Evolutionary conservation across 495 filamentous ascomycete genomes (phyloP).

Genomic region (Tuber calosporum): DNA sequence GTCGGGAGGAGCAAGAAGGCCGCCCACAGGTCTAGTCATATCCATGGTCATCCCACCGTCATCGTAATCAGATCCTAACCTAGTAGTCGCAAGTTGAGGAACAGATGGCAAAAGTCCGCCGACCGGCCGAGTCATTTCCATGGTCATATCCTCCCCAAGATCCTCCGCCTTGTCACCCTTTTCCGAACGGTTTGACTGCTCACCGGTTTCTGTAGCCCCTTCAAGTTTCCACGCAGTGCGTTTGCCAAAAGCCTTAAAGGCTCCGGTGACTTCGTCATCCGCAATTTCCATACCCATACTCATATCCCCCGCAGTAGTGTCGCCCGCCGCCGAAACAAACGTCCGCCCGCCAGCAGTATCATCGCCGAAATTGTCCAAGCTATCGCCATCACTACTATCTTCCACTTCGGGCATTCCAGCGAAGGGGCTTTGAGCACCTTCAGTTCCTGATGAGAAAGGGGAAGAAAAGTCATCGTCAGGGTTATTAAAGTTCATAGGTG

Average conservation of each 20-base stretch:
- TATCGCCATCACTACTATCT: constrained; percentile 50
- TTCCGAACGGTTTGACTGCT: background rate
- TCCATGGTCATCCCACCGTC: constrained; percentile 50
- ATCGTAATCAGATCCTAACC: constrained; percentile 55
- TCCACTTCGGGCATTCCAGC: constrained; percentile 47
- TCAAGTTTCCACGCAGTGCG: constrained; percentile 34
- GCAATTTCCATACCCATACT: constrained; percentile 27
- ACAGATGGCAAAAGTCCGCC: constrained; percentile 46
- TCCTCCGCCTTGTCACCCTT: constrained; percentile 6
- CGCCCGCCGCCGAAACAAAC: constrained; percentile 54
- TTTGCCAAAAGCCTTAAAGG: constrained; percentile 29
- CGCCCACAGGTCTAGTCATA: constrained; percentile 48
- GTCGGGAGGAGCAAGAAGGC: constrained; percentile 42
- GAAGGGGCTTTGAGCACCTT: constrained; percentile 44
- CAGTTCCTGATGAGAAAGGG: constrained; percentile 63
- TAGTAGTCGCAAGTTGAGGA: constrained; percentile 48
- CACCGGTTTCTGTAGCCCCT: constrained; percentile 18
- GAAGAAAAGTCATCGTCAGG: constrained; percentile 61
- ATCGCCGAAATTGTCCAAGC: constrained; percentile 60
- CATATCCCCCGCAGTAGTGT: constrained; percentile 46
- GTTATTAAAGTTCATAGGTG: constrained; percentile 55
- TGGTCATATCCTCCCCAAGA: constrained; percentile 20
- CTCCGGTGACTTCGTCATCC: constrained; percentile 25
- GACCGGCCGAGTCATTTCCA: constrained; percentile 26
- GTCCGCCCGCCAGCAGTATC: constrained; percentile 66